Conservation (phyloP, 805 yeast species). For the Metschnikowia anglica region DNA sequence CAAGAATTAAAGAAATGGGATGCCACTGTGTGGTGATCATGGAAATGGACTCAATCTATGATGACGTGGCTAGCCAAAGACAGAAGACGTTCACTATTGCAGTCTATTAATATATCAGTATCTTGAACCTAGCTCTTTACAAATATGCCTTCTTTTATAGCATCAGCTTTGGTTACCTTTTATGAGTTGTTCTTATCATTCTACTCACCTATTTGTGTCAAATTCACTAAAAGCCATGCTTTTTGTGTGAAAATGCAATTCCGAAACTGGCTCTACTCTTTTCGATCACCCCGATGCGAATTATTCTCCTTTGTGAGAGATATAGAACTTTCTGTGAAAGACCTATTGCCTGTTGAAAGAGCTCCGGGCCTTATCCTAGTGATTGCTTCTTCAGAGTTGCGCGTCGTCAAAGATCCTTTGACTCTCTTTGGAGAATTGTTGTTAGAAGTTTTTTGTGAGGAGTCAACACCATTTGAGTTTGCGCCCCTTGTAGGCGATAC, state of each 20-base stretch:
- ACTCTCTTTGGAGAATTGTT: conserved; percentile 9
- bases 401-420: conserved; percentile 14
- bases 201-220: background rate
- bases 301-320: conserved; percentile 10
- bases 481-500: conserved; percentile 7
- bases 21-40: conserved; percentile 48
- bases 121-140: too few relatives aligned
- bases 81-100: too few relatives aligned
- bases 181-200: too few relatives aligned
- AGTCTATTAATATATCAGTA: too few relatives aligned
- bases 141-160: too few relatives aligned
- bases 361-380: conserved; percentile 31
- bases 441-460: conserved; percentile 3
- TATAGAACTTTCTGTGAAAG: conserved; percentile 36
- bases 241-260: too few relatives aligned
- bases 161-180: too few relatives aligned
- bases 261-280: background rate
- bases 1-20: conserved; percentile 67
- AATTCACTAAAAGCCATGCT: too few relatives aligned
- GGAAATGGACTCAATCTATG: too few relatives aligned
- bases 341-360: conserved; percentile 29
- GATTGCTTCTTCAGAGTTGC: conserved; percentile 31
- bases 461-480: conserved; percentile 3
- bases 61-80: too few relatives aligned
- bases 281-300: background rate